Percentiles rank a stretch among this genome's conserved stretches.
phyloP scores from a whole-genome alignment of 1,139 yeast genomes.

The Lodderomyces beijingensis region DNA sequence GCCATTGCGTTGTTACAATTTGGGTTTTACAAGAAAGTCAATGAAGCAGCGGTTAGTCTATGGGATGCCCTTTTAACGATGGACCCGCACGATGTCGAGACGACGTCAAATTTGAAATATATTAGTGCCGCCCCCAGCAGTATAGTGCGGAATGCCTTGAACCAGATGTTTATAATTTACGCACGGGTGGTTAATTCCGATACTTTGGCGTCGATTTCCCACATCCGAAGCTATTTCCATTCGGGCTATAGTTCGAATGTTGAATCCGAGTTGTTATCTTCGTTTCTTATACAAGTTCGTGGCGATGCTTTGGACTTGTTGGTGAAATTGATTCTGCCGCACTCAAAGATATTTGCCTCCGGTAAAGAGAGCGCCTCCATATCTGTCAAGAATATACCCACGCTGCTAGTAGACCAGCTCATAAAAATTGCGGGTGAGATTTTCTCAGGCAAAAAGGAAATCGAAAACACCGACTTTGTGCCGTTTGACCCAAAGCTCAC shows the following conservation, averaged over 20 bases:
- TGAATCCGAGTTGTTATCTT: constrained; percentile 20
- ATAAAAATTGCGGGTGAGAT: constrained; percentile 32
- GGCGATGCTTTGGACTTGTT: constrained; percentile 35
- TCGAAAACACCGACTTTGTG: constrained; percentile 29
- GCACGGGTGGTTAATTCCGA: constrained; percentile 33
- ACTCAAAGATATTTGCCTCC: constrained; percentile 7
- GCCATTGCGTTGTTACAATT: constrained; percentile 44
- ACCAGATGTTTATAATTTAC: constrained; percentile 38
- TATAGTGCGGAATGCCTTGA: constrained; percentile 36
- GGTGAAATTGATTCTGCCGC: constrained; percentile 14
- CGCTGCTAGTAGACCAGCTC: constrained; percentile 31
- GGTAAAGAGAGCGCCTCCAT: not conserved
- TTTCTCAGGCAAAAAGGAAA: constrained; percentile 22
- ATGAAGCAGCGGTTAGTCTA: constrained; percentile 18
- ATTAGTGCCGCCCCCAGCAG: constrained; percentile 34
- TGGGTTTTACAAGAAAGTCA: constrained; percentile 35
- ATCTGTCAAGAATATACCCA: constrained; percentile 20
- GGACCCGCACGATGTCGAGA: constrained; percentile 19
- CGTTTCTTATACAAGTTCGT: constrained; percentile 40
- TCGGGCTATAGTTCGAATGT: constrained; percentile 18
- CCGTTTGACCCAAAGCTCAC: constrained; percentile 47
- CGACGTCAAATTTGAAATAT: constrained; percentile 31
- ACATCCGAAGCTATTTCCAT: constrained; percentile 23
- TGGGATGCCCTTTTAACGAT: constrained; percentile 19
- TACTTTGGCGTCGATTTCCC: constrained; percentile 20